Conservation (phyloP, 176 grass and related monocot species). For the barley (Hordeum vulgare) region MorexV3_pseudomolecules_assembly NC_058523.1:464303359-464303858, state of each 20-base stretch:
- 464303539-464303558: background rate
- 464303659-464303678: background rate
- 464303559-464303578: background rate
- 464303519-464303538: background rate
- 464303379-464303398: background rate
- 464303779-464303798: background rate
- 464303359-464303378: background rate
- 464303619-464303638: background rate
- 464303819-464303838: background rate
- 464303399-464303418: background rate
- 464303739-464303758: background rate
- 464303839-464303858: background rate
- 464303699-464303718: slow-evolving; percentile 3
- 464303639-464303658: background rate
- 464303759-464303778: background rate
- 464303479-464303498: too few relatives aligned
- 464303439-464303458: too few relatives aligned
- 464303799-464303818: background rate
- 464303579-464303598: slow-evolving; percentile 11
- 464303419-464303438: background rate
- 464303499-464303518: too few relatives aligned
- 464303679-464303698: background rate
- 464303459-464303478: too few relatives aligned
- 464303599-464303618: background rate
- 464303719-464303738: background rate